Evolutionary conservation across 2,329 filamentous ascomycete species (phyloP).

Genomic region (Fusarium marasasianum): DNA sequence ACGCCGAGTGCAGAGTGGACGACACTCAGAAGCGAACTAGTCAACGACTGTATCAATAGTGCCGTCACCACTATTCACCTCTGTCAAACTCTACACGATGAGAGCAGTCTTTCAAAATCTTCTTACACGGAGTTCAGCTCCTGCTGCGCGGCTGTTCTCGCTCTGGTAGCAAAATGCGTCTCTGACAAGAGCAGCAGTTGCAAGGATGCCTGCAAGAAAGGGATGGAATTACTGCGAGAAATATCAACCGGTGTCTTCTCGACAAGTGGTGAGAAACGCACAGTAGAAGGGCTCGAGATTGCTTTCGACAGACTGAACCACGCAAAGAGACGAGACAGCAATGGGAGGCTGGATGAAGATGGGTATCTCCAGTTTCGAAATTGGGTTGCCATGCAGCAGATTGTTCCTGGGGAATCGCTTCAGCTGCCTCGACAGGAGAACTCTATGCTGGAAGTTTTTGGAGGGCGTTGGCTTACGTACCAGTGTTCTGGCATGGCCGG

Average conservation of each 20-base stretch:
- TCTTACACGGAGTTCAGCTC: conserved; percentile 36
- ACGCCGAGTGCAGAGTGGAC: conserved; percentile 4
- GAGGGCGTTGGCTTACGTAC: not conserved
- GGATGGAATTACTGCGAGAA: conserved; percentile 19
- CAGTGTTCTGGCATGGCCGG: conserved; percentile 7
- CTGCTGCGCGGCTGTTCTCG: conserved; percentile 31
- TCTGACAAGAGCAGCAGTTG: not conserved
- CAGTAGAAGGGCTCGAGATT: conserved; percentile 17
- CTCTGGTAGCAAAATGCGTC: conserved; percentile 18
- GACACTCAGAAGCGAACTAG: conserved; percentile 4
- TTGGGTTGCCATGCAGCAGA: conserved; percentile 35
- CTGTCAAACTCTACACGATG: conserved; percentile 19
- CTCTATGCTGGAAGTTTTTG: not conserved
- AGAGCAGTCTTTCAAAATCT: conserved; percentile 27
- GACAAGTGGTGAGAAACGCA: conserved; percentile 15
- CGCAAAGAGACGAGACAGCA: not conserved
- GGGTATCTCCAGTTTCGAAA: conserved; percentile 36
- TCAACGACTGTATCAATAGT: conserved; percentile 23
- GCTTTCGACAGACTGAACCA: conserved; percentile 10
- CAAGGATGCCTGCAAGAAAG: conserved; percentile 8
- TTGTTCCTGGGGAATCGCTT: conserved; percentile 20
- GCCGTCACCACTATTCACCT: conserved; percentile 23
- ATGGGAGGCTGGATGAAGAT: not conserved
- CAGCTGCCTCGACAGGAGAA: conserved; percentile 10
- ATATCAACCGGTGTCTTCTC: conserved; percentile 24